phyloP scores from a whole-genome alignment of 2,329 filamentous ascomycete species.

The Chrysoporthe puriensis region DNA sequence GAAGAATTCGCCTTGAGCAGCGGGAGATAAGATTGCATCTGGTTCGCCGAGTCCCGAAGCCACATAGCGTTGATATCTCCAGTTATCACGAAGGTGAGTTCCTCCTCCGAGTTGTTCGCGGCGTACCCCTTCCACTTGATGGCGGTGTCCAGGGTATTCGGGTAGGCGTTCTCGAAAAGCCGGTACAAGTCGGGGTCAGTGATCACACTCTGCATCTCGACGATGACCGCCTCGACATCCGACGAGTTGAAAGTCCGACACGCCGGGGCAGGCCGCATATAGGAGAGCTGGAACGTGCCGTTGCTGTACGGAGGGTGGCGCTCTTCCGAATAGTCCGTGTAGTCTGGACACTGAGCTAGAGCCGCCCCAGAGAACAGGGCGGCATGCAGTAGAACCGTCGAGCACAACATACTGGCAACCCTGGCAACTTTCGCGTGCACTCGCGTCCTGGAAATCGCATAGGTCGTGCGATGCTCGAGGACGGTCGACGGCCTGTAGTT shows the following conservation, averaged over 20 bases:
- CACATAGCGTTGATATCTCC: slow-evolving; percentile 54
- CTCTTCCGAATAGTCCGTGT: slow-evolving; percentile 60
- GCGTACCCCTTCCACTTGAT: slow-evolving; percentile 69
- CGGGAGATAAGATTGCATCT: slow-evolving; percentile 74
- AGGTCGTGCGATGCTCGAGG: neutral
- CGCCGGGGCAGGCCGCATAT: slow-evolving; percentile 72
- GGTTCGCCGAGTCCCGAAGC: slow-evolving; percentile 56
- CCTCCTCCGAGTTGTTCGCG: slow-evolving; percentile 61
- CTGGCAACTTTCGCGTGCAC: neutral
- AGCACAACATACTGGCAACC: neutral
- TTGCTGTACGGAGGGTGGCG: slow-evolving; percentile 72
- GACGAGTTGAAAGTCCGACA: slow-evolving; percentile 83
- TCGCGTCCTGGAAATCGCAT: neutral
- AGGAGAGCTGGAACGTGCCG: slow-evolving; percentile 78
- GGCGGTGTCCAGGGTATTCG: slow-evolving; percentile 76
- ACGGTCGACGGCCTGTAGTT: neutral
- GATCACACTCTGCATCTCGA: slow-evolving; percentile 69
- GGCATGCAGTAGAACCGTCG: neutral
- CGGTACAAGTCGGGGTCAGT: slow-evolving; percentile 75
- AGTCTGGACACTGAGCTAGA: slow-evolving; percentile 61
- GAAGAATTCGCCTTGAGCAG: slow-evolving; percentile 59
- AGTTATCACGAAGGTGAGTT: slow-evolving; percentile 64
- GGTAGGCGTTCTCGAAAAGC: slow-evolving; percentile 73
- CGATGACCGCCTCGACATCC: slow-evolving; percentile 75
- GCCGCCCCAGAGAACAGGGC: slow-evolving; percentile 16